Conservation (phyloP, 2,329 filamentous ascomycete species). For the Diaporthe caulivora region DNA sequence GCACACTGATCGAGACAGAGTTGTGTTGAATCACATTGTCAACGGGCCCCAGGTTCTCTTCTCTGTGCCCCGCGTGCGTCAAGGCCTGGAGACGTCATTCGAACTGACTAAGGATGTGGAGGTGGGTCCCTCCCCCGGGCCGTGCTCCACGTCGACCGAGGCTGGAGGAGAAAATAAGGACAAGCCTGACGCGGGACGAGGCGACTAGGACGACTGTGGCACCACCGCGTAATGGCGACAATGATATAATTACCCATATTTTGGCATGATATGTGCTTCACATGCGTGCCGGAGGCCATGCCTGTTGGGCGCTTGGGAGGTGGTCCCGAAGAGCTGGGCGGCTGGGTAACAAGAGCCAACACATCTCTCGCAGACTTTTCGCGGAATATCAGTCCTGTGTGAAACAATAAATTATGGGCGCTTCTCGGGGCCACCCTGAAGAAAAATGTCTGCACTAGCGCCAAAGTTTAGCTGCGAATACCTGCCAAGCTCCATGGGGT, state of each 20-base stretch:
- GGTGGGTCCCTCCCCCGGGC: conserved; percentile 2
- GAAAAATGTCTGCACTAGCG: conserved; percentile 29
- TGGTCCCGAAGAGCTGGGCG: neutral
- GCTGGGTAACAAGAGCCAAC: neutral
- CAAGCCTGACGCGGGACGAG: neutral
- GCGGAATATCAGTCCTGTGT: neutral
- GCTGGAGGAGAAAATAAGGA: neutral
- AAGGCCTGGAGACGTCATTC: conserved; percentile 3
- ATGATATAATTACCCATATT: neutral
- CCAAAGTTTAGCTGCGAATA: conserved; percentile 17
- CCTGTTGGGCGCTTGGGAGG: neutral
- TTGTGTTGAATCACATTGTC: neutral
- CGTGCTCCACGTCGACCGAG: conserved; percentile 23
- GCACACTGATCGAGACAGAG: too few relatives aligned
- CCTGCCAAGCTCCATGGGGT: conserved; percentile 22
- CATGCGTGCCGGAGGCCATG: neutral
- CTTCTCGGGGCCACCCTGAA: conserved; percentile 12
- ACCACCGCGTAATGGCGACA: neutral
- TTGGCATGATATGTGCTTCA: neutral
- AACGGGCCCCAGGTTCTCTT: conserved; percentile 4
- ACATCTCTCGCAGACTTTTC: neutral
- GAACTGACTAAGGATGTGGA: conserved; percentile 23
- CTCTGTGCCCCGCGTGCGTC: neutral
- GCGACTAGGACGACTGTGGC: neutral
- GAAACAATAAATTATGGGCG: conserved; percentile 9